These are phyloP conservation scores for Lecanoromycetidae sp. DNA, from an alignment of 2,329 filamentous ascomycete genomes.

Conservation along the genomic window DNA sequence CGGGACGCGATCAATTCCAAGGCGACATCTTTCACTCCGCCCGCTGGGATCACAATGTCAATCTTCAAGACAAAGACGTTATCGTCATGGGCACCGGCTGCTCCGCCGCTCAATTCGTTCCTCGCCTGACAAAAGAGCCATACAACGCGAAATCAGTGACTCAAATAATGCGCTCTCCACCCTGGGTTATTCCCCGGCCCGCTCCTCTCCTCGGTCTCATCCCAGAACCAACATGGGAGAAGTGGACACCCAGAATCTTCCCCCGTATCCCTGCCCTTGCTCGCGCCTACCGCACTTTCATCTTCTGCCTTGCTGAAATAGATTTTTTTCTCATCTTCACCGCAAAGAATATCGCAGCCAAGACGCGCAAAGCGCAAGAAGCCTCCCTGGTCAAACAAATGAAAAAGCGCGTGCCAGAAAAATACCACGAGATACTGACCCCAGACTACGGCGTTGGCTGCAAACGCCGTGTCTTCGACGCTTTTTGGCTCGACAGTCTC, in stretches of 20 bases:
- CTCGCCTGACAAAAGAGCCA: constrained; percentile 35
- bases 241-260: constrained; percentile 36
- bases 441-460: constrained; percentile 52
- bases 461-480: constrained; percentile 51
- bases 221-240: constrained; percentile 32
- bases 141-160: constrained; percentile 45
- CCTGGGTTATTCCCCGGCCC: constrained; percentile 40
- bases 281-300: constrained; percentile 32
- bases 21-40: constrained; percentile 48
- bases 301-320: constrained; percentile 33
- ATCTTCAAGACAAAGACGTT: constrained; percentile 44
- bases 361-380: constrained; percentile 30
- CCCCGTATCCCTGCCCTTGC: constrained; percentile 40
- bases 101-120: constrained; percentile 46
- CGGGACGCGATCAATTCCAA: constrained; percentile 42
- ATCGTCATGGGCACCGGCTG: constrained; percentile 48
- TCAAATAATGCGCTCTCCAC: constrained; percentile 46
- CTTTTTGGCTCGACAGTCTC: constrained; percentile 42
- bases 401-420: constrained; percentile 39
- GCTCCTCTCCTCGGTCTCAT: constrained; percentile 25
- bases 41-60: constrained; percentile 41
- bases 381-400: constrained; percentile 36
- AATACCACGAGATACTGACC: constrained; percentile 50
- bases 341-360: constrained; percentile 27
- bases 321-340: constrained; percentile 38